Base-by-base conservation (phyloP, 768 basidiomycete genomes). In the Mycena sanguinolenta region DNA sequence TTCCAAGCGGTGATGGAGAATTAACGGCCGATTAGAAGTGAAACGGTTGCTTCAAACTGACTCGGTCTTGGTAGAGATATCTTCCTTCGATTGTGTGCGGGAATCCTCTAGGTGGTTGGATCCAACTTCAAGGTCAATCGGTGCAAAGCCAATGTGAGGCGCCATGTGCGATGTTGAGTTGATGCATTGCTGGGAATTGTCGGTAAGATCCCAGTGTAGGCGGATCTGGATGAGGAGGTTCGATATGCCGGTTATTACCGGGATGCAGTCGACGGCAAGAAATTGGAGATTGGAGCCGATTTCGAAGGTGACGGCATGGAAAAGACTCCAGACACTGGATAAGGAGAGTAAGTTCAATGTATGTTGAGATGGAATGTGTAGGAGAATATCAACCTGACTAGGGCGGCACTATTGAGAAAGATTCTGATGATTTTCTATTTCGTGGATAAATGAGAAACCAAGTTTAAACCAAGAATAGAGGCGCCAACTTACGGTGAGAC, bases 281-380 rank as follows among this genome's bases (percentile, higher is more conserved):
- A 55, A 55, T 55, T 55, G 53, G 53, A 55, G 19, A 32, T 55
- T 55, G 53, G 53, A 55, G 30, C 30, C 17, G 19, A 19, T 8
- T 34, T 55, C 30, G 27, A 32, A 55, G 53, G 30, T 34, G 2
- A 55, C 27, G 30, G 30, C 7, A 21, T 55, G 53, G 27, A 55
- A 55, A 13, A 55, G 53, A 9, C n/a, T 32, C 30, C 30, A 55
- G 30, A 30, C 21, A 32, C 53, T 55, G 30, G 27, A 34, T 21
- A 8, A 16, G 21, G 19, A 32, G 16, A 14, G 39, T 39, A 21
- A n/a, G n/a, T n/a, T n/a, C n/a, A n/a, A n/a, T n/a, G 19, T 55
- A 14, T 10, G 13, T 17, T 7, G 21, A 34, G 53, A 21, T n/a
- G 21, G n/a, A n/a, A n/a, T 12, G 34, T 34, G 14, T 17, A 25